Evolutionary conservation across 2,329 filamentous ascomycete genomes (phyloP).

Genomic region (Diaporthe australafricana): DNA sequence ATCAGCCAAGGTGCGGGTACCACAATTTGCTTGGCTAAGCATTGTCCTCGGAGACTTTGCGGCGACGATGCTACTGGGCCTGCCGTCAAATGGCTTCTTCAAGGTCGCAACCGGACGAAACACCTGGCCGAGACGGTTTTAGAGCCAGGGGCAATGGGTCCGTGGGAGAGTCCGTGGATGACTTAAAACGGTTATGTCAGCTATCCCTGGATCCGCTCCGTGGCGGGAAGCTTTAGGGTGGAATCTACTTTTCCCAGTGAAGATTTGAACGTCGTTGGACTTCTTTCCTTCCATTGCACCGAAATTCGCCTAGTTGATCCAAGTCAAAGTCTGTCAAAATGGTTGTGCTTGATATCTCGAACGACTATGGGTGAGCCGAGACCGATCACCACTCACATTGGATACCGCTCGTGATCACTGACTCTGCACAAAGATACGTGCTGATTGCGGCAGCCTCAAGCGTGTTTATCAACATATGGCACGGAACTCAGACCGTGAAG

Average conservation of each 20-base stretch:
- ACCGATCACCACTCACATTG: not conserved
- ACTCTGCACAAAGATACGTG: conserved; percentile 64
- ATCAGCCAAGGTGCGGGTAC: conserved; percentile 4
- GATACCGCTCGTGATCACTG: not conserved
- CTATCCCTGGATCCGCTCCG: not conserved
- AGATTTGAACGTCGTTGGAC: not conserved
- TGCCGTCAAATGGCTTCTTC: conserved; percentile 1
- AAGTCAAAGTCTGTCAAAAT: conserved; percentile 44
- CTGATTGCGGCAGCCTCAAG: conserved; percentile 67
- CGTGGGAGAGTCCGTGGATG: not conserved
- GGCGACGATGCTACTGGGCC: not conserved
- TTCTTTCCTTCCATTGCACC: not conserved
- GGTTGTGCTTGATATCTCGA: conserved; percentile 58
- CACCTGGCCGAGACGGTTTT: conserved; percentile 16
- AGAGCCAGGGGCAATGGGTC: not conserved
- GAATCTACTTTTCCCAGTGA: not conserved
- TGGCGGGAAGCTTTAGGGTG: not conserved
- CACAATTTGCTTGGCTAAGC: conserved; percentile 15
- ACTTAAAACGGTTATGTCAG: conserved; percentile 9
- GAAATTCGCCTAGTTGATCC: not conserved
- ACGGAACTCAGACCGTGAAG: conserved; percentile 58
- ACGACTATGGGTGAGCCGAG: conserved; percentile 61
- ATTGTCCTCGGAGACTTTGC: conserved; percentile 1
- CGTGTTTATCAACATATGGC: conserved; percentile 68
- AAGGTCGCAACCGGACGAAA: conserved; percentile 18